Evolutionary conservation across 345 rosid species (phyloP).

Genomic region (Gossypium ekmanianum): DNA sequence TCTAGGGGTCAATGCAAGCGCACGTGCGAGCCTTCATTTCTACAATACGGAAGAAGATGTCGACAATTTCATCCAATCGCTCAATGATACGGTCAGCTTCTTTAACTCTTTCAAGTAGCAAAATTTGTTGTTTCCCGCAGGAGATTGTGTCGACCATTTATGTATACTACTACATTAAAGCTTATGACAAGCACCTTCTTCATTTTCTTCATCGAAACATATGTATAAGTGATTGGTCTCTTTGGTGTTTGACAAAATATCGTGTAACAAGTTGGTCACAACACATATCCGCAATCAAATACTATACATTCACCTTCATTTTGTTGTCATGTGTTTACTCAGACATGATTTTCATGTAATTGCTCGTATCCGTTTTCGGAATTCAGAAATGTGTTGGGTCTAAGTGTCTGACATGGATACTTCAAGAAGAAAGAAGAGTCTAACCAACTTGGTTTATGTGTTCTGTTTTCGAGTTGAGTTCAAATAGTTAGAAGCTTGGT

Average conservation of each 20-base stretch:
- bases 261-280: background rate
- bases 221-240: background rate
- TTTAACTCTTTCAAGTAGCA: conserved; percentile 65
- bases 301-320: background rate
- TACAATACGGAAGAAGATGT: conserved; percentile 90
- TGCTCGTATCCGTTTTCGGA: background rate
- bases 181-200: background rate
- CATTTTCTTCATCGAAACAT: background rate
- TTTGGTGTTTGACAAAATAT: background rate
- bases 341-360: background rate
- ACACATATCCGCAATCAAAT: background rate
- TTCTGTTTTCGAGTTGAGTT: too few relatives aligned
- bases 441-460: too few relatives aligned
- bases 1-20: conserved; percentile 78
- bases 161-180: background rate
- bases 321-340: background rate
- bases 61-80: conserved; percentile 62
- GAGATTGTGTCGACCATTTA: background rate
- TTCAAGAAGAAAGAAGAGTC: background rate
- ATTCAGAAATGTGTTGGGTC: background rate
- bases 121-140: background rate
- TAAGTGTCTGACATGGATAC: background rate
- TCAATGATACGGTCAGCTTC: conserved; percentile 72
- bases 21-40: conserved; percentile 91
- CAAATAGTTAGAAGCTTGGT: too few relatives aligned